Evolutionary conservation across 352 stramenopile species (phyloP).

Genomic region (Thalassiosira sp.): DNA sequence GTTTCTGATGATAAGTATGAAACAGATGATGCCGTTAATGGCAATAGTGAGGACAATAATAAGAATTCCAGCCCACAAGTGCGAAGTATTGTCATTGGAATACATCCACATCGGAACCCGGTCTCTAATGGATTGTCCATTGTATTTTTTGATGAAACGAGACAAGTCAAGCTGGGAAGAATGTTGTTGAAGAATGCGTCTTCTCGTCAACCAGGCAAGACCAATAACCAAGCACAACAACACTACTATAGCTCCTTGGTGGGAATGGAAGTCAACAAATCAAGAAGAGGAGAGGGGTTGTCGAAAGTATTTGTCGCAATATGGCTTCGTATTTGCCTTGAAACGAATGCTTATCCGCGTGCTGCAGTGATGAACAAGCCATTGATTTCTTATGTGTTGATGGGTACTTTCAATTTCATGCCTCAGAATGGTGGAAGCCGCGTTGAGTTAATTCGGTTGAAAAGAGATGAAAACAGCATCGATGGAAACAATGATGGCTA

Average conservation of each 20-base stretch:
- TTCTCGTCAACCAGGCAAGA: constrained; percentile 25
- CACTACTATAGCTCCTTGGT: constrained; percentile 52
- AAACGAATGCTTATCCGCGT: constrained; percentile 50
- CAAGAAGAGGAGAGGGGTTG: constrained; percentile 50
- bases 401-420: constrained; percentile 65
- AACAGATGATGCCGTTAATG: constrained; percentile 1
- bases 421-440: constrained; percentile 41
- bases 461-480: constrained; percentile 5
- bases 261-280: constrained; percentile 60
- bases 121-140: constrained; percentile 64
- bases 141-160: constrained; percentile 55
- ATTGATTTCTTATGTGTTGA: constrained; percentile 63
- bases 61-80: not conserved
- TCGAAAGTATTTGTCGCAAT: constrained; percentile 69
- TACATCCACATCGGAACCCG: constrained; percentile 69
- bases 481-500: not conserved
- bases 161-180: constrained; percentile 27
- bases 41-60: not conserved
- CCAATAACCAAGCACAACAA: constrained; percentile 8
- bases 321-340: constrained; percentile 67
- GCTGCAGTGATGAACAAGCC: constrained; percentile 77
- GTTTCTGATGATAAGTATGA: constrained; percentile 3
- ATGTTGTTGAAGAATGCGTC: constrained; percentile 59
- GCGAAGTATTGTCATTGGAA: constrained; percentile 48
- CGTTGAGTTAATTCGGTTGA: constrained; percentile 20